These are phyloP conservation scores for Begonia peltatifolia DNA, from an alignment of 306 rosid genomes.

Conservation along the genomic window DNA sequence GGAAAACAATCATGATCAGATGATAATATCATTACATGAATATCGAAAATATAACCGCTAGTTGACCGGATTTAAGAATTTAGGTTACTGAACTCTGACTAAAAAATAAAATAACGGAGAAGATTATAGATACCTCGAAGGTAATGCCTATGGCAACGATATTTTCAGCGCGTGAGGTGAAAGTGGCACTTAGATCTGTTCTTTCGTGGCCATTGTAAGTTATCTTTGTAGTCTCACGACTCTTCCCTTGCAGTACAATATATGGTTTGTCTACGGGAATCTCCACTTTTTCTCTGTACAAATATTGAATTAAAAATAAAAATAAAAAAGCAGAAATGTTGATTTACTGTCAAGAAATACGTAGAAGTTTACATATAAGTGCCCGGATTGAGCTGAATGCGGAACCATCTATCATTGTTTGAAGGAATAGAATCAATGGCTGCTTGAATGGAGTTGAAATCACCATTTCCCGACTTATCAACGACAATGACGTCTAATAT, in stretches of 20 bases:
- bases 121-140: not conserved
- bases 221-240: constrained; percentile 7
- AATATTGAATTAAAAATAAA: not conserved
- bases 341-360: not conserved
- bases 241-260: constrained; percentile 21
- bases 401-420: constrained; percentile 6
- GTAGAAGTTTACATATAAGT: constrained; percentile 7
- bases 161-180: constrained; percentile 1
- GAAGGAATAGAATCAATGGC: constrained; percentile 17
- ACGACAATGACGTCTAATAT: not conserved
- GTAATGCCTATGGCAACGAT: not conserved
- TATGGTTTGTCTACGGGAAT: constrained; percentile 18
- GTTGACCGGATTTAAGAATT: too few species aligned
- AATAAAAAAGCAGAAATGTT: not conserved
- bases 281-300: constrained; percentile 6
- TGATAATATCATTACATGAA: too few species aligned
- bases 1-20: too few species aligned
- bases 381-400: constrained; percentile 20
- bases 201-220: constrained; percentile 11
- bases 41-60: not conserved
- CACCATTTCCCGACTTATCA: constrained; percentile 13
- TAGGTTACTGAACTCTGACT: too few species aligned
- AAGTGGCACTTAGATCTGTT: constrained; percentile 16
- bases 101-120: too few species aligned
- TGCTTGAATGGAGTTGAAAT: constrained; percentile 11